Evolutionary conservation across 768 basidiomycete species (phyloP).

Genomic region (Termitomyces sp.): DNA sequence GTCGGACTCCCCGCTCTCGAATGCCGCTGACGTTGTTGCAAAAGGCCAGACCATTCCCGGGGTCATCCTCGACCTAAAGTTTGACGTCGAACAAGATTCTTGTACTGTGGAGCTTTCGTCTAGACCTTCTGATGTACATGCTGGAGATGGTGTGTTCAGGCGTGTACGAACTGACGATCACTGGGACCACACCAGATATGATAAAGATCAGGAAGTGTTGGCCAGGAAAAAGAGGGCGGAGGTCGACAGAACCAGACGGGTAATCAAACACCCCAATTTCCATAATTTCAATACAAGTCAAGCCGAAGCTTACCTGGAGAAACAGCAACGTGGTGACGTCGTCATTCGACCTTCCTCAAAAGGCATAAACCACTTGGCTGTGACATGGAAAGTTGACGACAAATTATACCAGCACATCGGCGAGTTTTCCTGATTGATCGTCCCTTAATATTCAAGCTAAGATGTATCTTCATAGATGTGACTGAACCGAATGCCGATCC

Average conservation of each 20-base stretch:
- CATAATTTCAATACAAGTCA: conserved; percentile 89
- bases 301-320: conserved; percentile 85
- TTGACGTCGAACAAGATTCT: conserved; percentile 52
- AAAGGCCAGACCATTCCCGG: conserved; percentile 79
- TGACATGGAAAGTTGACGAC: conserved; percentile 99
- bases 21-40: conserved; percentile 47
- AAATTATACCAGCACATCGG: conserved; percentile 96
- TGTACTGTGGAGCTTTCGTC: conserved; percentile 75
- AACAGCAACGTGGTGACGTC: conserved; percentile 91
- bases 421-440: conserved; percentile 27
- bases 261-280: conserved; percentile 98
- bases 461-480: conserved; percentile 47
- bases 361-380: conserved; percentile 87
- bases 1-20: conserved; percentile 36
- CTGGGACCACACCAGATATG: conserved; percentile 63
- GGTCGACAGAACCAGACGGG: conserved; percentile 70
- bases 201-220: conserved; percentile 66
- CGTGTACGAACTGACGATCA: conserved; percentile 50
- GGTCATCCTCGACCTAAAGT: conserved; percentile 68
- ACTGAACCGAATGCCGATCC: conserved; percentile 76
- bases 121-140: conserved; percentile 52
- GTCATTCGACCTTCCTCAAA: conserved; percentile 96
- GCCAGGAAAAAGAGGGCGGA: conserved; percentile 83
- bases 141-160: conserved; percentile 60
- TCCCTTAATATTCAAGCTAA: neutral